phyloP scores from a whole-genome alignment of 2,329 filamentous ascomycete species.

The Cladophialophora immunda region DNA sequence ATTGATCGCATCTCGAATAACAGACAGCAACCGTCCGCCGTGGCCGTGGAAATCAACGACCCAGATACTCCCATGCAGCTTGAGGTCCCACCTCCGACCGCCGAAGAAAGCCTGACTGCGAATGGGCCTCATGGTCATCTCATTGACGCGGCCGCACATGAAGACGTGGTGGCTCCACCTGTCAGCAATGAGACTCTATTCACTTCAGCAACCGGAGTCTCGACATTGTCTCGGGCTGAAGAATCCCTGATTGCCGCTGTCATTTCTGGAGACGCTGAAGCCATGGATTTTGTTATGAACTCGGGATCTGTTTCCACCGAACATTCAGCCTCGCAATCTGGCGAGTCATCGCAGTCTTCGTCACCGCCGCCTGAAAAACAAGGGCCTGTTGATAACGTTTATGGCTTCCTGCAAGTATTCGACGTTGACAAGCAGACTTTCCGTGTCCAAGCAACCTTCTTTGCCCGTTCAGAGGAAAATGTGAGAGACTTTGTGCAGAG shows the following conservation, averaged over 20 bases:
- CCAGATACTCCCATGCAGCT: constrained; percentile 33
- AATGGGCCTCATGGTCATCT: constrained; percentile 37
- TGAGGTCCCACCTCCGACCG: constrained; percentile 23
- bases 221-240: constrained; percentile 28
- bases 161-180: neutral
- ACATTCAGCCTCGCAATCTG: constrained; percentile 17
- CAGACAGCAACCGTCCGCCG: constrained; percentile 9
- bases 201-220: neutral
- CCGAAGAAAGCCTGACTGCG: constrained; percentile 28
- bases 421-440: constrained; percentile 59
- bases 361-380: constrained; percentile 13
- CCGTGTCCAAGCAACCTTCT: constrained; percentile 52
- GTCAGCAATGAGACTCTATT: neutral
- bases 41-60: constrained; percentile 20
- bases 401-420: constrained; percentile 62
- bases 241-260: constrained; percentile 45
- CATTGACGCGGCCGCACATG: constrained; percentile 34
- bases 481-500: constrained; percentile 53
- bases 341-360: constrained; percentile 20
- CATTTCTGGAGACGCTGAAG: constrained; percentile 37
- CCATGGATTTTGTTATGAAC: constrained; percentile 25
- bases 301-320: constrained; percentile 13
- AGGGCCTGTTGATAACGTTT: constrained; percentile 44
- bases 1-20: constrained; percentile 16
- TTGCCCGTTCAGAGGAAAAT: constrained; percentile 50